Base-by-base conservation (phyloP, 2,329 filamentous ascomycete genomes). In the Emericellopsis cladophorae region DNA sequence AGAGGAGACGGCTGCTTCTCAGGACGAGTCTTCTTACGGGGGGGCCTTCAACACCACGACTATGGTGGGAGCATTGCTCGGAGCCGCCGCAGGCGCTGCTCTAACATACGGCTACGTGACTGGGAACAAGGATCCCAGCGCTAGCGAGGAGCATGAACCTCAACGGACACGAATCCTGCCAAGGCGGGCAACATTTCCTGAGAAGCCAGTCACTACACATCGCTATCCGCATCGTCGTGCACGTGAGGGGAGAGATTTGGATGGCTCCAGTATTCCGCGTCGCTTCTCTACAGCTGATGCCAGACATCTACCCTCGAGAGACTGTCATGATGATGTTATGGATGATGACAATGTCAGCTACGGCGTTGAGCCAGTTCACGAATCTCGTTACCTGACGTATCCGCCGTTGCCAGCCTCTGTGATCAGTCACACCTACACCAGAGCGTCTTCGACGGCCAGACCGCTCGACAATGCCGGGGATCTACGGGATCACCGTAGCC, bases 61-160 rank as follows among this genome's bases (percentile, higher is more conserved):
- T 16, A 69, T 89, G 34, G 70, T 92, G 36, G 84, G 86, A 7
- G 82, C 84, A 7, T 66, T 93, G 10, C 69, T 94, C 38, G 86
- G 85, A 35, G 84, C 83, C 26, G 85, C 84, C 14, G 84, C 84
- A 15, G 81, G 64, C 12, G 67, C 65, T 21, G 66, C 65, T n/a
- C 45, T 74, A 18, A 68, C 84, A 9, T 94, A 92, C 59, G 79
- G 77, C 18, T 79, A 87, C 65, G 70, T 78, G 18, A 53, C 46
- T 15, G 51, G 47, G 24, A 50, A 54, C n/a, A 78, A 74, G 48
- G 69, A 39, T 24, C 11, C 22, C n/a, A 21, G 14, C 22, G n/a
- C 37, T 21, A 9, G 29, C n/a, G 15, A 40, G 10, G 36, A 40
- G 22, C 32, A 21, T 15, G 21, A 10, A 8, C 33, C 11, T n/a